phyloP scores from a whole-genome alignment of 2,329 filamentous ascomycete species.

The Phoma sp. region DNA sequence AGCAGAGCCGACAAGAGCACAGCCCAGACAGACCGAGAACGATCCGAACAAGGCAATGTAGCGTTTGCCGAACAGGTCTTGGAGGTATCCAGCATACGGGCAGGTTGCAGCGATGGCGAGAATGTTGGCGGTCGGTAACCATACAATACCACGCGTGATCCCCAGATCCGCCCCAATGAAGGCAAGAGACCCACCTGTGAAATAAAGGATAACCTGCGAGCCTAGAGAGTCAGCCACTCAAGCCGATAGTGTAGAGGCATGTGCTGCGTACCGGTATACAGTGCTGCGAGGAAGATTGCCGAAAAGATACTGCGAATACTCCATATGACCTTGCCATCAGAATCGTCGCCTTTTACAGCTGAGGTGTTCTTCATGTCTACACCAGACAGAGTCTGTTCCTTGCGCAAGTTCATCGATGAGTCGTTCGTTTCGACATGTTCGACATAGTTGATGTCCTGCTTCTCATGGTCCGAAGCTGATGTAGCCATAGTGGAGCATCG shows the following conservation, averaged over 20 bases:
- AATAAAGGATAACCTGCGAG: conserved; percentile 45
- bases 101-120: conserved; percentile 44
- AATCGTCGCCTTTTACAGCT: conserved; percentile 50
- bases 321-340: conserved; percentile 50
- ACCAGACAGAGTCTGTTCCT: conserved; percentile 33
- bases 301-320: conserved; percentile 43
- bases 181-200: conserved; percentile 39
- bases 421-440: conserved; percentile 33
- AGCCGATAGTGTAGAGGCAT: background rate
- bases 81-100: conserved; percentile 46
- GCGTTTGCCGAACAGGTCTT: conserved; percentile 45
- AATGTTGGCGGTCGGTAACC: conserved; percentile 45
- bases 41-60: conserved; percentile 46
- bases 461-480: conserved; percentile 28
- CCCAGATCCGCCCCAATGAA: conserved; percentile 40
- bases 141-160: conserved; percentile 32
- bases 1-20: conserved; percentile 36
- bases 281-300: conserved; percentile 45
- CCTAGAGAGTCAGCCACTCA: conserved; percentile 21
- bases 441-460: conserved; percentile 31
- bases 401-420: conserved; percentile 32
- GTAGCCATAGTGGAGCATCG: conserved; percentile 21
- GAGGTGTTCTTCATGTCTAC: conserved; percentile 45
- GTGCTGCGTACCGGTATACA: conserved; percentile 40
- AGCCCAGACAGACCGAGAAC: conserved; percentile 39